Evolutionary conservation across 139 green algal genomes (phyloP).

Genomic region (Coelastrella sp.): DNA sequence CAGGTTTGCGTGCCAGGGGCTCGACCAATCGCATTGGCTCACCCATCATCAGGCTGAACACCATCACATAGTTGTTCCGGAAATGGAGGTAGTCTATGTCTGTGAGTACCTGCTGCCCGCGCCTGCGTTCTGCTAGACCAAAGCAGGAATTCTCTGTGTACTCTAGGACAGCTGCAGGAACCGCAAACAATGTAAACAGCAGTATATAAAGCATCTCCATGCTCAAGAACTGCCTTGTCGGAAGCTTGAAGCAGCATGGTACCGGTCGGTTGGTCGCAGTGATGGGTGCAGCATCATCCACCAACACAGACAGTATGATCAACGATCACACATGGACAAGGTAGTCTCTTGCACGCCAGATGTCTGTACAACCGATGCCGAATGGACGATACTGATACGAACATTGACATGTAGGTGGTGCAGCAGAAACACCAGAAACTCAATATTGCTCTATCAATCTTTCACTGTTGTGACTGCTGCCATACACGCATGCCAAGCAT

Average conservation of each 20-base stretch:
- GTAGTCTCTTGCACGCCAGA: no score
- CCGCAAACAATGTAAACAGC: constrained; percentile 12
- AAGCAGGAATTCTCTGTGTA: constrained; percentile 40
- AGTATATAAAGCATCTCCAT: constrained; percentile 22
- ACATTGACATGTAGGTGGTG: no score
- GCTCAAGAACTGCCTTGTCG: not conserved
- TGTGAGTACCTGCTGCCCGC: not conserved
- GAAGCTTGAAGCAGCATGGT: not conserved
- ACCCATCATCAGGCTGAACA: constrained; percentile 99
- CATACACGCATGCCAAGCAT: no score
- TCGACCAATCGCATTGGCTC: constrained; percentile 1
- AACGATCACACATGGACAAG: not conserved
- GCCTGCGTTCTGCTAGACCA: constrained; percentile 12
- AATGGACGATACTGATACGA: no score
- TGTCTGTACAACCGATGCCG: no score
- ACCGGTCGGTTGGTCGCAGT: not conserved
- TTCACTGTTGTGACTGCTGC: no score
- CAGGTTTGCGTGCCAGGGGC: not conserved
- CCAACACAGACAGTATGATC: not conserved
- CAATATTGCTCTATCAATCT: no score
- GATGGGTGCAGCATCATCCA: not conserved
- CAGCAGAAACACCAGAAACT: no score
- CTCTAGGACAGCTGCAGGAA: constrained; percentile 22
- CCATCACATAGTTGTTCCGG: constrained; percentile 92
- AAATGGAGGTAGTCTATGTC: constrained; percentile 61